These are phyloP conservation scores for Colletotrichum camelliae DNA, from an alignment of 2,329 filamentous ascomycete species.

Conservation along the genomic window DNA sequence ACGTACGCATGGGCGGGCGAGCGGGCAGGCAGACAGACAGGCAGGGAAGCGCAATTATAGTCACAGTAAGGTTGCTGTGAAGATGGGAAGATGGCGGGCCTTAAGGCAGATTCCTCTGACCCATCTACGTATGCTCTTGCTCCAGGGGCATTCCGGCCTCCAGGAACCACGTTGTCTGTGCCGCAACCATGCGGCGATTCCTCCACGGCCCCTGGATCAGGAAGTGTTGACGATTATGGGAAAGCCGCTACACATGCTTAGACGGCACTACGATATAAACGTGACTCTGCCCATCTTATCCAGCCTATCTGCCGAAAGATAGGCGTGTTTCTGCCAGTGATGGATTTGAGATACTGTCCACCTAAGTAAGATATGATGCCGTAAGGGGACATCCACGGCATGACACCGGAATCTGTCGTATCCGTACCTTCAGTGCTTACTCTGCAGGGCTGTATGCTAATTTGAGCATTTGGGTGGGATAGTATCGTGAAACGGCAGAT, in stretches of 20 bases:
- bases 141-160: background rate
- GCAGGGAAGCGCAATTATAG: background rate
- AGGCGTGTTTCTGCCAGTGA: background rate
- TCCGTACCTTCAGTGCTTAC: background rate
- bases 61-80: background rate
- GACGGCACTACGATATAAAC: background rate
- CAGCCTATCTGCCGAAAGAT: background rate
- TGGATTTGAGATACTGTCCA: background rate
- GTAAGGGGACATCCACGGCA: background rate
- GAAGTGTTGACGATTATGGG: background rate
- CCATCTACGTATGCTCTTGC: background rate
- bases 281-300: background rate
- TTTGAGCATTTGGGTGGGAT: background rate
- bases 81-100: background rate
- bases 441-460: background rate
- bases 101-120: background rate
- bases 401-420: background rate
- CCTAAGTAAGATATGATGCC: background rate
- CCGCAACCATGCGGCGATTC: background rate
- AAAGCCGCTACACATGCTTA: background rate
- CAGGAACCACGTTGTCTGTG: background rate
- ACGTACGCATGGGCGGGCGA: background rate
- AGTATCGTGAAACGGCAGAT: background rate
- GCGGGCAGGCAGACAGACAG: background rate
- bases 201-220: background rate